Percentiles rank a stretch among this genome's conserved stretches.
Evolutionary conservation across 2,329 filamentous ascomycete species (phyloP).

Genomic region (Rhynchosporium graminicola): DNA sequence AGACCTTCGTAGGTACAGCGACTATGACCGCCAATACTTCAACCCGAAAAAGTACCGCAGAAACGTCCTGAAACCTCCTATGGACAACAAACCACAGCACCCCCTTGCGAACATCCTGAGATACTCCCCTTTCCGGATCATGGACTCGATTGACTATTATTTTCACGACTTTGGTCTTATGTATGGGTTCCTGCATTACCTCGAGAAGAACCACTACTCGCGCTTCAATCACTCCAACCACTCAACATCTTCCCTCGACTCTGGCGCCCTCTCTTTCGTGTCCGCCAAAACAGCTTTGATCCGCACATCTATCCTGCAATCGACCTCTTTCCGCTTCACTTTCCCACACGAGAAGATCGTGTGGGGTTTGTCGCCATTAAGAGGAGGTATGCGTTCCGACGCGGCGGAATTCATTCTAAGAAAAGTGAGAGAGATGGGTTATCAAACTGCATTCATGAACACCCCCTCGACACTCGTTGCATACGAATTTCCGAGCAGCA

Average conservation of each 20-base stretch:
- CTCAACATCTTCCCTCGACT: constrained; percentile 42
- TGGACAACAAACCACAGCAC: not conserved
- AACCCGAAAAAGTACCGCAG: not conserved
- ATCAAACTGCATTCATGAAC: not conserved
- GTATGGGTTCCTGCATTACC: constrained; percentile 7
- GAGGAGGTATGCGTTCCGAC: constrained; percentile 1
- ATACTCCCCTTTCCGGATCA: not conserved
- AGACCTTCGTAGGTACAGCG: not conserved
- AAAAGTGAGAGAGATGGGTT: not conserved
- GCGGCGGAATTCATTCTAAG: constrained; percentile 4
- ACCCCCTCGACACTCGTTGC: not conserved
- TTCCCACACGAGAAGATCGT: constrained; percentile 5
- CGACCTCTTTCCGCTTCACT: constrained; percentile 8
- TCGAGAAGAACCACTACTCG: not conserved
- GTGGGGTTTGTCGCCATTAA: not conserved
- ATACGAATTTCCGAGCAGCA: not conserved
- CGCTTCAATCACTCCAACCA: not conserved
- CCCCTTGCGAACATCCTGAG: not conserved
- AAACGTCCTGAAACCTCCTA: not conserved
- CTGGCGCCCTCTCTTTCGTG: constrained; percentile 51
- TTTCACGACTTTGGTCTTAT: not conserved
- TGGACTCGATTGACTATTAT: not conserved
- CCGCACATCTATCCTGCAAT: constrained; percentile 14
- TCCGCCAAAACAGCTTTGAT: constrained; percentile 49
- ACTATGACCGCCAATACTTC: not conserved